A percentile compares a stretch with the other conserved stretches of the same genome.
Conservation (phyloP, 2,329 filamentous ascomycete genomes). For the Fusarium subtropicale region DNA sequence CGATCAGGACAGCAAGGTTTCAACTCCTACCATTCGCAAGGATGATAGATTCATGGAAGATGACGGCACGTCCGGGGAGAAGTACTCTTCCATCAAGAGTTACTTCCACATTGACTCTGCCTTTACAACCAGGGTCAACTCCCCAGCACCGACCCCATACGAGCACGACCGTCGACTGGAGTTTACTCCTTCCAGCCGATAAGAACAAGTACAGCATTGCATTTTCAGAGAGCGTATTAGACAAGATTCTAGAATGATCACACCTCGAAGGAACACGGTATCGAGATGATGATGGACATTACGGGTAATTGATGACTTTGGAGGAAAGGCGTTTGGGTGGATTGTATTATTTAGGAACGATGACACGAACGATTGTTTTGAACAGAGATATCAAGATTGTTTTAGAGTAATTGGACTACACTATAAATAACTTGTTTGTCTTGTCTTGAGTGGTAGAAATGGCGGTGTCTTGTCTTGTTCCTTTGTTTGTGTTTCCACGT, state of each 20-base stretch:
- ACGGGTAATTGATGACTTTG: constrained; percentile 15
- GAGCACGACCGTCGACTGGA: constrained; percentile 48
- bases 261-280: constrained; percentile 31
- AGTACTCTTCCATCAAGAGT: constrained; percentile 43
- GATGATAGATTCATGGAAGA: constrained; percentile 44
- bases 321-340: constrained; percentile 6
- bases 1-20: constrained; percentile 20
- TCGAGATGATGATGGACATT: constrained; percentile 19
- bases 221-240: constrained; percentile 28
- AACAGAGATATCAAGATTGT: constrained; percentile 33
- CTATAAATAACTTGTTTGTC: neutral
- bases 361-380: constrained; percentile 7
- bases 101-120: constrained; percentile 49
- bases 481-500: constrained; percentile 22
- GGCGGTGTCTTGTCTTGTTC: constrained; percentile 1
- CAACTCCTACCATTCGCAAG: constrained; percentile 45
- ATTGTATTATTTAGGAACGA: constrained; percentile 13
- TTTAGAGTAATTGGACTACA: constrained; percentile 16
- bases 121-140: constrained; percentile 47
- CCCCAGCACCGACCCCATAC: constrained; percentile 49
- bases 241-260: constrained; percentile 19
- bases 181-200: constrained; percentile 10
- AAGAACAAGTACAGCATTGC: constrained; percentile 10
- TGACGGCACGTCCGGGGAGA: constrained; percentile 26
- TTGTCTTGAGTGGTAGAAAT: neutral